These are phyloP conservation scores for Dactylella cylindrospora DNA, from an alignment of 2,329 filamentous ascomycete species.

Conservation along the genomic window DNA sequence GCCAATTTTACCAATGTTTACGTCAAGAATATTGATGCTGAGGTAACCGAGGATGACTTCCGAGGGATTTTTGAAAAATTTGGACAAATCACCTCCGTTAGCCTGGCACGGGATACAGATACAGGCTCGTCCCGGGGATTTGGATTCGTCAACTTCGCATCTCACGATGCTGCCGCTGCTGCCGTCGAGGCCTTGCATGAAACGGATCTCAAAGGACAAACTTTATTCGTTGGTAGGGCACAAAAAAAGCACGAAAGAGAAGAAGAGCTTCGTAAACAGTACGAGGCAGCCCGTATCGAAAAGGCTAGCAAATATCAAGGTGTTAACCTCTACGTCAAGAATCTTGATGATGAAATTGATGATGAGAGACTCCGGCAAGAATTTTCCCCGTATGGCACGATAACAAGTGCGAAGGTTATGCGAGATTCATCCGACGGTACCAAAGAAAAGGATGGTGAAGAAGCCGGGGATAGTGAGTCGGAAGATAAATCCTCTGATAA, in stretches of 20 bases:
- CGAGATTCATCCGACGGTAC: conserved; percentile 68
- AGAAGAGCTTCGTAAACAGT: conserved; percentile 98
- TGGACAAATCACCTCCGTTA: conserved; percentile 93
- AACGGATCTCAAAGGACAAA: conserved; percentile 88
- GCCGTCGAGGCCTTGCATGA: conserved; percentile 92
- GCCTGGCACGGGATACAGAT: conserved; percentile 82
- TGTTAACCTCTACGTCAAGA: conserved; percentile 99
- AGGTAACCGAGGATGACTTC: conserved; percentile 91
- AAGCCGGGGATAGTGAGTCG: conserved; percentile 58
- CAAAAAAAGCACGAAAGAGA: conserved; percentile 99
- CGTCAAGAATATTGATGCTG: conserved; percentile 91
- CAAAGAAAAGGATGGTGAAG: conserved; percentile 58
- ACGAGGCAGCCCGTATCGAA: conserved; percentile 94
- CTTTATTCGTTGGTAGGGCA: conserved; percentile 94
- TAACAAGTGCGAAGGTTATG: conserved; percentile 99
- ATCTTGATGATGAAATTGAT: conserved; percentile 92
- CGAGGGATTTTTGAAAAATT: conserved; percentile 86
- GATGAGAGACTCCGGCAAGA: conserved; percentile 96
- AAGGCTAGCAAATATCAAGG: conserved; percentile 99
- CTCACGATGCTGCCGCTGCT: conserved; percentile 79
- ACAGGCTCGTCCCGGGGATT: conserved; percentile 89
- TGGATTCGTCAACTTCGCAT: conserved; percentile 93
- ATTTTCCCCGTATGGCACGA: conserved; percentile 86
- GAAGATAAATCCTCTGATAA: conserved; percentile 60
- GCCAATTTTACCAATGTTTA: conserved; percentile 99